Evolutionary conservation across 805 yeast genomes (phyloP).

Genomic region (Ogataea salicorniae): DNA sequence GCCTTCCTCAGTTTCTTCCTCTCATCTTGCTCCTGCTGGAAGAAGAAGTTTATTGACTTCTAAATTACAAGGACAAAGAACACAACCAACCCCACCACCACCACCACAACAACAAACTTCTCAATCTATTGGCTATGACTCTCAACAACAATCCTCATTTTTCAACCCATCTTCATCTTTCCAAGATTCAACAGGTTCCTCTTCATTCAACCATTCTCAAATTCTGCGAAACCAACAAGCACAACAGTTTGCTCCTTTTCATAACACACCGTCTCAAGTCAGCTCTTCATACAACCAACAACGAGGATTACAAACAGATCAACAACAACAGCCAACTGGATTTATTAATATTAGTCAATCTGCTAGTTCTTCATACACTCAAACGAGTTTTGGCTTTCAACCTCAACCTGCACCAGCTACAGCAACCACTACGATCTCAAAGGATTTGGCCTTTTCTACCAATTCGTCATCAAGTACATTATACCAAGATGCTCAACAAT

Average conservation of each 20-base stretch:
- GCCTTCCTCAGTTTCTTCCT: slow-evolving; percentile 10
- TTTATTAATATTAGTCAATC: slow-evolving; percentile 11
- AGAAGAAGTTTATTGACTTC: slow-evolving; percentile 28
- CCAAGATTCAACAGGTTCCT: slow-evolving; percentile 5
- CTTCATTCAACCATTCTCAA: slow-evolving; percentile 8
- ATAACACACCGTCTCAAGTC: slow-evolving; percentile 45
- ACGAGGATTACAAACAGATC: slow-evolving; percentile 3
- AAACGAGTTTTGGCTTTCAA: slow-evolving; percentile 19
- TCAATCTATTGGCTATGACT: slow-evolving; percentile 5
- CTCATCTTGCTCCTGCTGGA: slow-evolving; percentile 24
- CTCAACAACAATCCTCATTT: slow-evolving; percentile 2
- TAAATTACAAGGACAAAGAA: slow-evolving; percentile 21
- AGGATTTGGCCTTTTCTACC: slow-evolving; percentile 40
- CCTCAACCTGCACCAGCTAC: slow-evolving; percentile 40
- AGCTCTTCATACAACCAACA: slow-evolving; percentile 32
- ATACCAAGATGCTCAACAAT: slow-evolving; percentile 30
- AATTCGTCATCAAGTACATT: slow-evolving; percentile 31
- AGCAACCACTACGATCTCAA: slow-evolving; percentile 52
- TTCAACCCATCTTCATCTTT: slow-evolving; percentile 7
- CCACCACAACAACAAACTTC: slow-evolving; percentile 6
- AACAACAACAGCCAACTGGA: slow-evolving; percentile 9
- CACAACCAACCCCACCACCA: slow-evolving; percentile 11
- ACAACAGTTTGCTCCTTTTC: slow-evolving; percentile 32
- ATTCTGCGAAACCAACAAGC: slow-evolving; percentile 13
- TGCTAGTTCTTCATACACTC: slow-evolving; percentile 8